phyloP scores from a whole-genome alignment of 441 rosid species.

The Pelargonium australe region DNA sequence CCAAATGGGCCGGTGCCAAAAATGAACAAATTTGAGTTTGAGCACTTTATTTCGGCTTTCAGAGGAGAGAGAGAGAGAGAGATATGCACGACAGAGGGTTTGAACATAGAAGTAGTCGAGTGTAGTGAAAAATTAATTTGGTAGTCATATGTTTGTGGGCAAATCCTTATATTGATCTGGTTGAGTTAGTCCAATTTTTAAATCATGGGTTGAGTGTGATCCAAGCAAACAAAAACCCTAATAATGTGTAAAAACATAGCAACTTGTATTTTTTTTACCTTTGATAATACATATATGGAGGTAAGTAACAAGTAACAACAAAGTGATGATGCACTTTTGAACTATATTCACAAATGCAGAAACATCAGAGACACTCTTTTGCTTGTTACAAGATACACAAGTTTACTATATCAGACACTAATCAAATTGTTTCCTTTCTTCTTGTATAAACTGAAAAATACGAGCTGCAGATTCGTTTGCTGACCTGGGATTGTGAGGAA shows the following conservation, averaged over 20 bases:
- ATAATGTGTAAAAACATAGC: neutral
- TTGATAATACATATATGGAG: conserved; percentile 1
- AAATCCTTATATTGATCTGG: no score
- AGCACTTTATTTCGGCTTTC: no score
- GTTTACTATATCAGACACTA: conserved; percentile 17
- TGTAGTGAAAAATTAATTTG: no score
- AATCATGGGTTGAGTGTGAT: no score
- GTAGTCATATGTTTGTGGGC: no score
- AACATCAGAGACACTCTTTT: neutral
- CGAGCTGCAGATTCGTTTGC: conserved; percentile 81
- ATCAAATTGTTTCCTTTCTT: conserved; percentile 54
- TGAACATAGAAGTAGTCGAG: no score
- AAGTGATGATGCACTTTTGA: neutral
- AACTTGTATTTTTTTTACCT: neutral
- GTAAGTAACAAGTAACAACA: neutral
- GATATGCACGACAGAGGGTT: no score
- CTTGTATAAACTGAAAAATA: conserved; percentile 77
- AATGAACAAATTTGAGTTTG: no score
- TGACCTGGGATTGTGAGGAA: conserved; percentile 66
- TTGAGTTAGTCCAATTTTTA: no score
- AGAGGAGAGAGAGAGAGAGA: no score
- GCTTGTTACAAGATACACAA: neutral
- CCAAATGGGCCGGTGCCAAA: no score
- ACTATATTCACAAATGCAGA: neutral
- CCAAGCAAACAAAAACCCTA: no score